phyloP scores from a whole-genome alignment of 2,329 filamentous ascomycete species.

The Hymenoscyphus linearis region DNA sequence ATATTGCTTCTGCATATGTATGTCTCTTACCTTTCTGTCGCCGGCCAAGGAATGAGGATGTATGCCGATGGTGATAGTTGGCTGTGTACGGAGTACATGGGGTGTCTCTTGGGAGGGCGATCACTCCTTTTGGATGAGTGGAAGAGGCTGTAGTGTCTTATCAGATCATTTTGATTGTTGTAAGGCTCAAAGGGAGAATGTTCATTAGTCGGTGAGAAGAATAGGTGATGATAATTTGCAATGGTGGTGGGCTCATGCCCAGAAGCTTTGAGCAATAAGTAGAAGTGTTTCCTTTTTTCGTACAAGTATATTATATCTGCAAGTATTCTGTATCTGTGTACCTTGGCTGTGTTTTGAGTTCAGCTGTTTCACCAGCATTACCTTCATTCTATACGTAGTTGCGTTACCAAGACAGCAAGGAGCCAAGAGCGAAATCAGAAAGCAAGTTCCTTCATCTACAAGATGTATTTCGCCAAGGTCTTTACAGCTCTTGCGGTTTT shows the following conservation, averaged over 20 bases:
- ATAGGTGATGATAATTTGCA: not conserved
- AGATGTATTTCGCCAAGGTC: not conserved
- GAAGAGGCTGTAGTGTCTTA: not conserved
- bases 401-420: too few species aligned
- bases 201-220: not conserved
- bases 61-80: not conserved
- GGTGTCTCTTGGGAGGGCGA: not conserved
- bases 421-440: too few species aligned
- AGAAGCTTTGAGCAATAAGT: not conserved
- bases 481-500: not conserved
- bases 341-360: too few species aligned
- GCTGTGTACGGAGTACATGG: too few species aligned
- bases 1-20: not conserved
- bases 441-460: not conserved
- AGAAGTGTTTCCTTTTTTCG: not conserved
- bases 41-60: not conserved
- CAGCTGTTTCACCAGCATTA: too few species aligned
- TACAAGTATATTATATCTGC: too few species aligned
- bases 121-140: not conserved
- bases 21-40: not conserved
- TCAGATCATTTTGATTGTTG: not conserved
- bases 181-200: not conserved
- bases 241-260: not conserved
- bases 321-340: too few species aligned
- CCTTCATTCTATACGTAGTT: too few species aligned